A percentile compares a stretch with the other conserved stretches of the same genome.
phyloP scores from a whole-genome alignment of 306 rosid genomes.

The Ochetophila trinervis region DNA sequence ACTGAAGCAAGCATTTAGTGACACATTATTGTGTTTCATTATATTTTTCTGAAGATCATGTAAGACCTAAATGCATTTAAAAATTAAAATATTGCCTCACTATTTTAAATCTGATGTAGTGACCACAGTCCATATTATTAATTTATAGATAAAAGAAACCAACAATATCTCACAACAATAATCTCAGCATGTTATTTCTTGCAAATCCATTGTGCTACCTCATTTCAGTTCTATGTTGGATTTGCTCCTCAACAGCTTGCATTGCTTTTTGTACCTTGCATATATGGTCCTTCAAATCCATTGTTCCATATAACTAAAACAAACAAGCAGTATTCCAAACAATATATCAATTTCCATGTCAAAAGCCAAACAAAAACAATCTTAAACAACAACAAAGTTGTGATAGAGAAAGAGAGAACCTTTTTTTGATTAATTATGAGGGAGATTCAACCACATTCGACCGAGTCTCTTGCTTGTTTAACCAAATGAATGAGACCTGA shows the following conservation, averaged over 20 bases:
- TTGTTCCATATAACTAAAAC: slow-evolving; percentile 20
- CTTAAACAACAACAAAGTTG: not conserved
- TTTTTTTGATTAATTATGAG: slow-evolving; percentile 18
- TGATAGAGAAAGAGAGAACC: slow-evolving; percentile 1
- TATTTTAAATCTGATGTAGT: too few relatives aligned
- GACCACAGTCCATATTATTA: too few relatives aligned
- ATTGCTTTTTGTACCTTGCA: slow-evolving; percentile 30
- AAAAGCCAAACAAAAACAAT: not conserved
- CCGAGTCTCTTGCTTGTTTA: slow-evolving; percentile 24
- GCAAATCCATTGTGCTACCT: not conserved
- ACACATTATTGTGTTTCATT: too few relatives aligned
- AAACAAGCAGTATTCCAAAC: too few relatives aligned
- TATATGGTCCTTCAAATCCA: slow-evolving; percentile 32
- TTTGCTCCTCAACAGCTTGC: slow-evolving; percentile 17
- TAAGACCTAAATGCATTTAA: too few relatives aligned
- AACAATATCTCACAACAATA: not conserved
- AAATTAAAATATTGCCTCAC: too few relatives aligned
- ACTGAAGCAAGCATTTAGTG: too few relatives aligned
- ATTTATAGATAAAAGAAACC: too few relatives aligned
- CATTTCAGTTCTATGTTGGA: not conserved
- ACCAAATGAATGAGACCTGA: slow-evolving; percentile 17
- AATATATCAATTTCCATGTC: not conserved
- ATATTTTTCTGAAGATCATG: too few relatives aligned
- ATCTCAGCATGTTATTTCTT: not conserved
- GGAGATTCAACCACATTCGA: slow-evolving; percentile 26